Base-by-base conservation (phyloP, 768 basidiomycete species). In the Piloderma croceum region DNA sequence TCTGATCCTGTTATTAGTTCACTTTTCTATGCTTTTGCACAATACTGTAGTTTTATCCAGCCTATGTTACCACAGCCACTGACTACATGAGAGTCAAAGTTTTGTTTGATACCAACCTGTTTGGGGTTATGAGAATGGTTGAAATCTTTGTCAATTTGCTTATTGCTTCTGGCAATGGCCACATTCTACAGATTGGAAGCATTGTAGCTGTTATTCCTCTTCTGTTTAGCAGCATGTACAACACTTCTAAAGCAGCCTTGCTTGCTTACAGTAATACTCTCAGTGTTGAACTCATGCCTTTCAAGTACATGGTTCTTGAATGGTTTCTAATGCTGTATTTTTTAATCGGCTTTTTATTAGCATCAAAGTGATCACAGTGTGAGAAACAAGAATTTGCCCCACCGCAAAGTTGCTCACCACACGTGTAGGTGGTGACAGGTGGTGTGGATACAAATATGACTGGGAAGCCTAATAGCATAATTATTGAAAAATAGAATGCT, bases 221-320 rank as follows among this genome's bases (percentile, higher is more conserved):
- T 31, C 54, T 59, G 1, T 64, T 62, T 37, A 51, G 56, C 9
- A 49, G 49, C 7, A 31, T 49, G 5, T 65, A 62, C 32, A 60
- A 60, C 36, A 46, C 55, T 1, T 53, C 48, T 31, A 65, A 65
- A 34, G 63, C 62, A n/a, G 63, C 63, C 2, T 44, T 65, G 3
- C 51, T 53, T 36, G 36, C 56, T 9, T 61, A 56, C 33, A 49
- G 56, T 7, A 49, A 65, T 43, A 60, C 57, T 4, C 44, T 65
- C 9, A 50, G 63, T 2, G 38, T 64, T 7, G 63, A 65, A 34
- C 40, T 65, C 12, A 56, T 45, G n/a, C 63, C 63, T 7, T 63
- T 65, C 48, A 48, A 51, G 61, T 52, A 33, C 11, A 48, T 45
- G 27, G 27, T 15, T 29, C 10, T 9, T 29, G 27, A 15, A 9